Base-by-base conservation (phyloP, 1,284 basidiomycete genomes). In the Flammula alnicola region DNA sequence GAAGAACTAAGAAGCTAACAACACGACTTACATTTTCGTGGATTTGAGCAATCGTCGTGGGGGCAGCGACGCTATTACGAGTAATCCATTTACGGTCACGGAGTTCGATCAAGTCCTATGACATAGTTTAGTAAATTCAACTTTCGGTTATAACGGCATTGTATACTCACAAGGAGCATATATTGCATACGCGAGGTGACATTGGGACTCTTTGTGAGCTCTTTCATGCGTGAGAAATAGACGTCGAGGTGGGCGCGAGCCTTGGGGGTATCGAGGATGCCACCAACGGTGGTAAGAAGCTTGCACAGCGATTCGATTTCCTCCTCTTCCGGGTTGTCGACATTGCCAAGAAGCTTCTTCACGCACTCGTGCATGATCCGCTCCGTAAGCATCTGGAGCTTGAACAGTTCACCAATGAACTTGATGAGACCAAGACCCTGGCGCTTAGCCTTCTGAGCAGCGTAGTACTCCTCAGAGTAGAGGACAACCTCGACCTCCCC, bases 351-450 rank as follows among this genome's bases (percentile, higher is more conserved):
- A 5, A 98, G 81, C 72, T 95, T 94, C 80, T 95, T 92, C 67
- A 98, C 87, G 76, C 95, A 98, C 66, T 93, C 87, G 72, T 95
- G 91, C 88, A 99, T 98, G 72, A 96, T 95, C 58, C 91, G 84
- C 71, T 93, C 91, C 37, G 91, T 93, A 47, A 97, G 77, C 92
- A 97, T 96, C 70, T 89, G 88, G 30, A 98, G 78, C 77, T 98
- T 98, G 88, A 95, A 98, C 50, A 98, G 78, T 75, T 98, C 95
- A 63, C 96, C 95, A 58, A 98, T 97, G 75, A 99, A 97, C 69
- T 92, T 92, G 70, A 98, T 93, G 54, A 98, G 83, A 79, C 96
- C 96, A 17, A 98, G 87, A 70, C 95, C 95, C 58, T 93, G 90
- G 57, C 95, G 92, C 79, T 98, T 98, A 36, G 95, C 95, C 78